A percentile compares a stretch with the other conserved stretches of the same genome.
Evolutionary conservation across 352 stramenopile species (phyloP).

Genomic region (Globisporangium emineosum): DNA sequence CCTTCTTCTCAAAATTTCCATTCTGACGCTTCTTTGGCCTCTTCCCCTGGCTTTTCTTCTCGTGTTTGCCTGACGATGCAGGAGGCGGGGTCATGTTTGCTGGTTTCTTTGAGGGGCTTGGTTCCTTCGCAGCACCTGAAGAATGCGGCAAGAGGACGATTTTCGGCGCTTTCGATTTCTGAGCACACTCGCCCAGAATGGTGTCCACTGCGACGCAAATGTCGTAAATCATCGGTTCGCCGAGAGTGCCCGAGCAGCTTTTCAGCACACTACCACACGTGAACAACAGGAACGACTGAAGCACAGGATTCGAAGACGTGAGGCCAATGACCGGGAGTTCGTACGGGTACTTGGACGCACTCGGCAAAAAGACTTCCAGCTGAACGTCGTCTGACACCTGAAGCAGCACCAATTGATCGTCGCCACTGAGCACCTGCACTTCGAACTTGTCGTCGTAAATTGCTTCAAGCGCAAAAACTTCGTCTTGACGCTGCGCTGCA

Average conservation of each 20-base stretch:
- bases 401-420: slow-evolving; percentile 38
- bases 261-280: slow-evolving; percentile 47
- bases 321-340: slow-evolving; percentile 61
- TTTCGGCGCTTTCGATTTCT: slow-evolving; percentile 25
- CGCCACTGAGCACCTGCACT: slow-evolving; percentile 25
- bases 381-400: slow-evolving; percentile 42
- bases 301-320: slow-evolving; percentile 30
- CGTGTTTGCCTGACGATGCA: not conserved
- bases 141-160: slow-evolving; percentile 30
- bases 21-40: slow-evolving; percentile 18
- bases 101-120: not conserved
- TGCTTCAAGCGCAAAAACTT: slow-evolving; percentile 74
- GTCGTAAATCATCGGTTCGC: slow-evolving; percentile 82
- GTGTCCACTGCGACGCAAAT: slow-evolving; percentile 68
- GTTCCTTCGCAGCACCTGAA: slow-evolving; percentile 2
- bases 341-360: slow-evolving; percentile 65
- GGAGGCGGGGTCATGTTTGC: not conserved
- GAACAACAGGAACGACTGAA: slow-evolving; percentile 44
- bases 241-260: slow-evolving; percentile 45
- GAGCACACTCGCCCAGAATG: slow-evolving; percentile 34
- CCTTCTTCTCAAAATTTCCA: slow-evolving; percentile 12
- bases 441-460: slow-evolving; percentile 80
- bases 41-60: slow-evolving; percentile 22
- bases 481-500: slow-evolving; percentile 53
- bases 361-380: slow-evolving; percentile 55